phyloP scores from a whole-genome alignment of 1,139 yeast genomes.

The Taiozyma onychis region DNA sequence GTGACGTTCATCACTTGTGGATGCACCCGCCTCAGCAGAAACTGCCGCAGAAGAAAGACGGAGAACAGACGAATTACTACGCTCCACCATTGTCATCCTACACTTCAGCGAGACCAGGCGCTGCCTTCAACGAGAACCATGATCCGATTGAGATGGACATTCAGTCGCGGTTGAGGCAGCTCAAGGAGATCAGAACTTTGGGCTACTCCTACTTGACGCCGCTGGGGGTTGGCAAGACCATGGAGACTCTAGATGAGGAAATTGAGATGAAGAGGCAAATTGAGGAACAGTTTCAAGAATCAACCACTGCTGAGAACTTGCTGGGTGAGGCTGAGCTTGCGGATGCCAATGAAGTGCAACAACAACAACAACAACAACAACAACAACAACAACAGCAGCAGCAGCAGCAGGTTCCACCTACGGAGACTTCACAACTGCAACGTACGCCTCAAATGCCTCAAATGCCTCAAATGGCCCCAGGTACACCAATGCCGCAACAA shows the following conservation, averaged over 20 bases:
- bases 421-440: slow-evolving; percentile 13
- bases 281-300: slow-evolving; percentile 26
- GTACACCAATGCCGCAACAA: background rate
- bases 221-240: slow-evolving; percentile 49
- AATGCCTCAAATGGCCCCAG: background rate
- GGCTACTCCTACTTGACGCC: slow-evolving; percentile 51
- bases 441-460: slow-evolving; percentile 1
- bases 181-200: slow-evolving; percentile 38
- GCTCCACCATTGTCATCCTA: slow-evolving; percentile 53
- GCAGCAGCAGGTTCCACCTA: slow-evolving; percentile 1
- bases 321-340: slow-evolving; percentile 26
- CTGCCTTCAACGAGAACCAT: slow-evolving; percentile 14
- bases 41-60: background rate
- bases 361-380: slow-evolving; percentile 5
- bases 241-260: slow-evolving; percentile 37
- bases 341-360: slow-evolving; percentile 11
- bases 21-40: slow-evolving; percentile 6
- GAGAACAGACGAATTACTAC: background rate
- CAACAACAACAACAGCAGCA: background rate
- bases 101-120: slow-evolving; percentile 47
- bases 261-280: slow-evolving; percentile 25
- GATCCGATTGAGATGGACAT: slow-evolving; percentile 10
- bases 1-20: slow-evolving; percentile 42
- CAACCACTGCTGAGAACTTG: slow-evolving; percentile 25
- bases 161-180: slow-evolving; percentile 35